Base-by-base conservation (phyloP, 1,139 yeast genomes). In the Zygosaccharomyces sapae region DNA sequence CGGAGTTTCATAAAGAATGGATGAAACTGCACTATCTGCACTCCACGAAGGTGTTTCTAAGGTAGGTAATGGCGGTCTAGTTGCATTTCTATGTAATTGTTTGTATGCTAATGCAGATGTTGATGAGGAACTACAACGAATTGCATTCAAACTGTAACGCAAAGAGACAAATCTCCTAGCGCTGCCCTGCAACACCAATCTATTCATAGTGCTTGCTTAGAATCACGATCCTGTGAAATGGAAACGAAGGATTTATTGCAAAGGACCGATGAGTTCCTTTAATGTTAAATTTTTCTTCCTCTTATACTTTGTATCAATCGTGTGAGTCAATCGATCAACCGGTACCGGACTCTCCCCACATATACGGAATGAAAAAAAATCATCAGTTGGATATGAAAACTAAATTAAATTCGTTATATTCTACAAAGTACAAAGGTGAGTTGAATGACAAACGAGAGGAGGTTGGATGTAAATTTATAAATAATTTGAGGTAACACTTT, bases 61-160 rank as follows among this genome's bases (percentile, higher is more conserved):
- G n/a, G 95, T 86, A 49, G 97, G 97, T 58, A 92, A 77, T 38
- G 95, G 86, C 35, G 97, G 97, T 67, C 92, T 81, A 61, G 80
- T 80, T 61, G 83, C 86, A 67, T 88, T 86, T 62, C 86, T 80
- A 69, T 89, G 96, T 56, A 90, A 75, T 33, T 88, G 84, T 70
- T 92, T 92, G 74, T 92, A 92, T 12, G 97, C 96, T 68, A 92
- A 74, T 2, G 97, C 97, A 20, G 96, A 82, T n/a, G 96, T 89
- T 25, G 96, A 86, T 38, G 86, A 79, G 5, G 71, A 65, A 45
- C 48, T 44, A 33, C 39, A 44, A 31, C 52, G 52, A 24, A 45
- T 47, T n/a, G n/a, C 33, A 24, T 24, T 6, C 10, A 35, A 5
- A 19, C 20, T 24, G 5, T 20, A 37, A 12, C 40, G 40, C 40